Conservation (phyloP, 2,329 filamentous ascomycete genomes). For the Cladophialophora chaetospira region DNA sequence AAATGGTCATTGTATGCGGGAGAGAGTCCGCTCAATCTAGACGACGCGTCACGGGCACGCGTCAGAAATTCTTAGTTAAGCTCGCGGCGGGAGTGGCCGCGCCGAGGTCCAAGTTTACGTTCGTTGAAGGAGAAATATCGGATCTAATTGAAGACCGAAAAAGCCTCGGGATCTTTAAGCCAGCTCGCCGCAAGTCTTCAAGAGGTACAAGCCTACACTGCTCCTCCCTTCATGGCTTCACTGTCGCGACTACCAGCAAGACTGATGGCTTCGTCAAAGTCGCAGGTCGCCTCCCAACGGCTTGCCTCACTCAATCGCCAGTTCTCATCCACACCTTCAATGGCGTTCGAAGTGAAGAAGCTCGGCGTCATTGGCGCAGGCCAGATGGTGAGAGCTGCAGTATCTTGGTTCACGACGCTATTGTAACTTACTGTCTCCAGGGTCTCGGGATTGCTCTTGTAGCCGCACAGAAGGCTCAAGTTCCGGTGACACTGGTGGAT, state of each 20-base stretch:
- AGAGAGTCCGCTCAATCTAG: too few species aligned
- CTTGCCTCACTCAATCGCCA: conserved; percentile 46
- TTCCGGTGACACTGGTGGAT: conserved; percentile 86
- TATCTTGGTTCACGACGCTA: background rate
- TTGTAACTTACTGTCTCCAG: conserved; percentile 49
- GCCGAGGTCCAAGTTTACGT: too few species aligned
- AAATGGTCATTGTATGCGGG: too few species aligned
- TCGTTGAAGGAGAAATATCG: conserved; percentile 13
- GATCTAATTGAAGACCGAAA: background rate
- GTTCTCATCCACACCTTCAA: conserved; percentile 69
- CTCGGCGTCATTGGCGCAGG: conserved; percentile 92
- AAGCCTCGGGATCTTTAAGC: background rate
- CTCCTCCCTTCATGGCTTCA: conserved; percentile 22
- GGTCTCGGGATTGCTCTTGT: conserved; percentile 95
- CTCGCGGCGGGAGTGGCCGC: too few species aligned
- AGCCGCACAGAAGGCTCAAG: conserved; percentile 77
- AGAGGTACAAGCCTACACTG: background rate
- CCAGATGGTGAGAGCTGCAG: conserved; percentile 73
- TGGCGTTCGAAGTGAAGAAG: conserved; percentile 73
- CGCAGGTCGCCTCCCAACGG: conserved; percentile 37
- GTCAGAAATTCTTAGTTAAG: background rate
- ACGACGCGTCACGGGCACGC: conserved; percentile 5
- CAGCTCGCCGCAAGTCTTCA: too few species aligned
- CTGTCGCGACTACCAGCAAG: conserved; percentile 34
- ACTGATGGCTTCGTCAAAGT: conserved; percentile 42